Conservation (phyloP, 2,329 filamentous ascomycete species). For the Fusarium nelsonii region DNA sequence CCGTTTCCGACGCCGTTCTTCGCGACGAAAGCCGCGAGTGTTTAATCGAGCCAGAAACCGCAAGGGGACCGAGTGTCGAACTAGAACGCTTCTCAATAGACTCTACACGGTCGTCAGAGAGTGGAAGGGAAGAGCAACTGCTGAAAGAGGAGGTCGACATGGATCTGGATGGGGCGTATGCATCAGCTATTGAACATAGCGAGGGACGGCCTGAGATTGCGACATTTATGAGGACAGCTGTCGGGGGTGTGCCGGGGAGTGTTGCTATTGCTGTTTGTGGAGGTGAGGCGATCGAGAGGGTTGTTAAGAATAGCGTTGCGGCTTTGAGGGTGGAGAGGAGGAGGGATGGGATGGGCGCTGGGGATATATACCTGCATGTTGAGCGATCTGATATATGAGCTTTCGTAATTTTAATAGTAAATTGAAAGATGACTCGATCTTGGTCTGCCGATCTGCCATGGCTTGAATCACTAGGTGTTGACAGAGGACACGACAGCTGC, state of each 20-base stretch:
- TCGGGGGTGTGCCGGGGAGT: constrained; percentile 31
- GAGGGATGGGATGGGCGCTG: constrained; percentile 17
- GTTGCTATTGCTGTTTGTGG: constrained; percentile 45
- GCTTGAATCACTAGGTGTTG: too few species aligned
- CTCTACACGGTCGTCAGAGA: constrained; percentile 31
- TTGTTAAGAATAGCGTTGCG: constrained; percentile 35
- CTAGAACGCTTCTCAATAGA: constrained; percentile 45
- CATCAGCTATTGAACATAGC: constrained; percentile 35
- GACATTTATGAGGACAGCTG: constrained; percentile 33
- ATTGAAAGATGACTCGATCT: not conserved
- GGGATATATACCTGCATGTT: constrained; percentile 41
- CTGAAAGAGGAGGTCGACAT: constrained; percentile 45
- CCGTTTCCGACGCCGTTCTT: constrained; percentile 4
- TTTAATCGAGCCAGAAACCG: constrained; percentile 33
- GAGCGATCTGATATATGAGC: constrained; percentile 41
- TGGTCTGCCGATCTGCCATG: too few species aligned
- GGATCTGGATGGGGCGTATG: constrained; percentile 31
- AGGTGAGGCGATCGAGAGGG: constrained; percentile 38
- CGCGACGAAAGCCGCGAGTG: constrained; percentile 41
- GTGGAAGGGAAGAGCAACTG: constrained; percentile 37
- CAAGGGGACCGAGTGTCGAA: constrained; percentile 33
- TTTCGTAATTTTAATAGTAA: constrained; percentile 10
- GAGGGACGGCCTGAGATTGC: constrained; percentile 45
- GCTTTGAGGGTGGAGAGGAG: constrained; percentile 23
- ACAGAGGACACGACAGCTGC: too few species aligned